These are phyloP conservation scores for Boletus rubescentipes DNA, from an alignment of 768 basidiomycete species.

Conservation along the genomic window DNA sequence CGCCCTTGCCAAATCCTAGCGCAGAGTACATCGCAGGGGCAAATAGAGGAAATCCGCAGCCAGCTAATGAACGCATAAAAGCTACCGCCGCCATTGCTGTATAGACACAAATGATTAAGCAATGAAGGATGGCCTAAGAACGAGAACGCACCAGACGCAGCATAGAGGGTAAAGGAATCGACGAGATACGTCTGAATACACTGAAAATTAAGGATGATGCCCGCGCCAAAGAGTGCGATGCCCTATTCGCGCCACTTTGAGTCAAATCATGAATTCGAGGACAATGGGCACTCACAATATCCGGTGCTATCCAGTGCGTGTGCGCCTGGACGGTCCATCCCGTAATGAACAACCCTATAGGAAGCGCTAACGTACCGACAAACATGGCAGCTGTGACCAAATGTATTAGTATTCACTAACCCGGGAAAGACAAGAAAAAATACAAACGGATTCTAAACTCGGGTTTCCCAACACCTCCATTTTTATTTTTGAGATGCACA, in stretches of 20 bases:
- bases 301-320: conserved; percentile 69
- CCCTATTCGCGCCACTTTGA: conserved; percentile 40
- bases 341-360: conserved; percentile 63
- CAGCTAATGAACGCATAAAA: conserved; percentile 61
- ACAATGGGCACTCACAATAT: conserved; percentile 46
- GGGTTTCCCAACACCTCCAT: conserved; percentile 54
- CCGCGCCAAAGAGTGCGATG: conserved; percentile 53
- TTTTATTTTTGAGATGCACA: conserved; percentile 46
- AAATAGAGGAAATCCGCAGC: conserved; percentile 80
- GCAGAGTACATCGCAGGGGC: conserved; percentile 63
- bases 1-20: conserved; percentile 69
- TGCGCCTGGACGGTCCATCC: conserved; percentile 66
- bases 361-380: conserved; percentile 56
- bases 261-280: no score
- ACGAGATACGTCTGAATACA: conserved; percentile 66
- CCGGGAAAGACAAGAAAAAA: background rate
- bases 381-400: conserved; percentile 51
- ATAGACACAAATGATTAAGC: background rate
- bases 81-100: conserved; percentile 64
- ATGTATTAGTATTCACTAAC: background rate
- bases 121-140: background rate
- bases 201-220: conserved; percentile 60
- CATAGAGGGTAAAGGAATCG: conserved; percentile 63
- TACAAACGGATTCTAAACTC: conserved; percentile 51
- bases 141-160: conserved; percentile 55